These are phyloP conservation scores for Closterium sp. DNA, from an alignment of 139 green algal species.

Conservation along the genomic window DNA sequence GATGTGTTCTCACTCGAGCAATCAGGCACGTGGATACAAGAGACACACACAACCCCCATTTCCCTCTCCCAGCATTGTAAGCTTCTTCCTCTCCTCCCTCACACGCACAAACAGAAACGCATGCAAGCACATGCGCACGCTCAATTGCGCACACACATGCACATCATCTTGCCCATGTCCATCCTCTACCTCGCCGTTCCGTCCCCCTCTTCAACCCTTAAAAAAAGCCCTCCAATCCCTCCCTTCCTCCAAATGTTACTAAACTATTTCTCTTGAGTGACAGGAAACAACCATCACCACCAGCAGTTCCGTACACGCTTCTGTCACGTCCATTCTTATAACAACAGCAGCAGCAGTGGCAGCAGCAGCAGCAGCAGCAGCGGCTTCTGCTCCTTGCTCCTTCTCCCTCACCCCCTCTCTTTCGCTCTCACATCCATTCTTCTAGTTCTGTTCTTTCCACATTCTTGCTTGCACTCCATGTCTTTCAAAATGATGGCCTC, in stretches of 20 bases:
- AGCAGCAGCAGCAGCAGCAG: too few species aligned
- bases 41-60: neutral
- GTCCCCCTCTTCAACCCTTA: too few species aligned
- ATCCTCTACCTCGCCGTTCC: neutral
- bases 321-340: too few species aligned
- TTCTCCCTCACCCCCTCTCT: neutral
- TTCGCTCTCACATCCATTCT: neutral
- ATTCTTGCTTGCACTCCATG: neutral
- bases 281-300: too few species aligned
- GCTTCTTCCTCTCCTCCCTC: neutral
- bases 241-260: too few species aligned
- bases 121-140: too few species aligned
- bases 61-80: neutral
- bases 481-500: neutral
- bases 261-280: too few species aligned
- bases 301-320: too few species aligned
- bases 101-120: neutral
- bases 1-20: neutral
- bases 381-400: neutral
- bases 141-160: neutral
- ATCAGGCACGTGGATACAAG: neutral
- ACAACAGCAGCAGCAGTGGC: too few species aligned
- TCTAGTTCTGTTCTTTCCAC: neutral
- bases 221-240: too few species aligned
- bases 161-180: neutral